These are phyloP conservation scores for Aspergillus ellipticus DNA, from an alignment of 495 filamentous ascomycete genomes.

Conservation along the genomic window DNA sequence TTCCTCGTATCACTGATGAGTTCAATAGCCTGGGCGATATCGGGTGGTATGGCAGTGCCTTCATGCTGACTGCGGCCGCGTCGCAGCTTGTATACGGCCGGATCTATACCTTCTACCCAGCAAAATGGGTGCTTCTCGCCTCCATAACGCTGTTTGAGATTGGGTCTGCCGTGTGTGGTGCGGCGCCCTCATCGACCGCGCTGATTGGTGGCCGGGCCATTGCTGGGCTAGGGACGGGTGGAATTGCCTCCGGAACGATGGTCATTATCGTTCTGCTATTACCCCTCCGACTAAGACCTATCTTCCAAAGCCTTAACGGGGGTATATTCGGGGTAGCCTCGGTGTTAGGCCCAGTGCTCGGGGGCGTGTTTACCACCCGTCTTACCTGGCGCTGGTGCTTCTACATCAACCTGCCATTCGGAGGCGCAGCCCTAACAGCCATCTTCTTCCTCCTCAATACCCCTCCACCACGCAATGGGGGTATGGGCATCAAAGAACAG, in stretches of 20 bases:
- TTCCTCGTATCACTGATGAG: constrained; percentile 34
- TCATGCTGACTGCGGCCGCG: constrained; percentile 31
- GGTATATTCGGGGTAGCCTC: constrained; percentile 68
- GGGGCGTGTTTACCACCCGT: not conserved
- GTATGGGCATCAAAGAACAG: constrained; percentile 23
- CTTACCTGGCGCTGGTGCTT: constrained; percentile 23
- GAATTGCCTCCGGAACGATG: constrained; percentile 70
- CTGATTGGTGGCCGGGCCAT: constrained; percentile 76
- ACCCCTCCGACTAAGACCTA: constrained; percentile 60
- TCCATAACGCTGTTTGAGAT: constrained; percentile 67
- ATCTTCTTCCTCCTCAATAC: constrained; percentile 21
- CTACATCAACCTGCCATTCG: constrained; percentile 56
- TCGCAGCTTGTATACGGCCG: constrained; percentile 31
- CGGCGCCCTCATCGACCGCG: constrained; percentile 57
- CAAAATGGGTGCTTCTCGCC: constrained; percentile 49
- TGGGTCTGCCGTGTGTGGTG: constrained; percentile 65
- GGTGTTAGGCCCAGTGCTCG: constrained; percentile 60
- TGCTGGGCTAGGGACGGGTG: constrained; percentile 67
- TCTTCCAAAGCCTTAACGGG: constrained; percentile 65
- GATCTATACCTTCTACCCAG: constrained; percentile 30
- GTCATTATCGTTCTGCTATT: constrained; percentile 53
- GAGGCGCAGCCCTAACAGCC: constrained; percentile 17
- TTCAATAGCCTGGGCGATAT: constrained; percentile 43
- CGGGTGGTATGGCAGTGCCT: constrained; percentile 45
- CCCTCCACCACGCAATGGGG: constrained; percentile 14